Conservation (phyloP, 75 land plant species). For the Cupressus sempervirens region DNA sequence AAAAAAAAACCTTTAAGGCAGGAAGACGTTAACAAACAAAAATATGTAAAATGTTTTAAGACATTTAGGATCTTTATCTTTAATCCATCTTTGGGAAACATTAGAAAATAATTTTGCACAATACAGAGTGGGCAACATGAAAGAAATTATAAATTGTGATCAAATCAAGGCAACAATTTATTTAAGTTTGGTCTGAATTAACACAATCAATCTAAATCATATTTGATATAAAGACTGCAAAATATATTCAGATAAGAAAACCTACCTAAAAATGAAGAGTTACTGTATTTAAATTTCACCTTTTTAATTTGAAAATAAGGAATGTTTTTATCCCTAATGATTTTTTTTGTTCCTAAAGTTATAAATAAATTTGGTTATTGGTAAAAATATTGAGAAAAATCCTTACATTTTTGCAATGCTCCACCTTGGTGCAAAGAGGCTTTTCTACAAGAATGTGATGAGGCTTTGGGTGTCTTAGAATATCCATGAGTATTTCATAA, state of each 20-base stretch:
- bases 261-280: not conserved
- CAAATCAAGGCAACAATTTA: not conserved
- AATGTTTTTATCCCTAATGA: not conserved
- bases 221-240: not conserved
- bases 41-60: not conserved
- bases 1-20: not conserved
- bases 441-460: conserved; percentile 94
- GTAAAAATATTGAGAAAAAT: not conserved
- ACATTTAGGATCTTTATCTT: too few species aligned
- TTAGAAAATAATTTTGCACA: too few species aligned
- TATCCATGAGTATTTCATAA: conserved; percentile 76
- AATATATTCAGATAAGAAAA: not conserved
- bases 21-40: not conserved
- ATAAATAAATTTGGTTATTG: not conserved
- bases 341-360: not conserved
- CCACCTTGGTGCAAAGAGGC: conserved; percentile 89
- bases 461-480: conserved; percentile 62
- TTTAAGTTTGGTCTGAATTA: not conserved
- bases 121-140: too few species aligned
- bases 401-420: conserved; percentile 72
- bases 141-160: not conserved
- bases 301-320: not conserved
- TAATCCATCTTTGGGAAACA: too few species aligned
- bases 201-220: not conserved
- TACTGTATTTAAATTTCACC: not conserved